phyloP scores from a whole-genome alignment of 768 basidiomycete genomes.

The Lentinula sp. region DNA sequence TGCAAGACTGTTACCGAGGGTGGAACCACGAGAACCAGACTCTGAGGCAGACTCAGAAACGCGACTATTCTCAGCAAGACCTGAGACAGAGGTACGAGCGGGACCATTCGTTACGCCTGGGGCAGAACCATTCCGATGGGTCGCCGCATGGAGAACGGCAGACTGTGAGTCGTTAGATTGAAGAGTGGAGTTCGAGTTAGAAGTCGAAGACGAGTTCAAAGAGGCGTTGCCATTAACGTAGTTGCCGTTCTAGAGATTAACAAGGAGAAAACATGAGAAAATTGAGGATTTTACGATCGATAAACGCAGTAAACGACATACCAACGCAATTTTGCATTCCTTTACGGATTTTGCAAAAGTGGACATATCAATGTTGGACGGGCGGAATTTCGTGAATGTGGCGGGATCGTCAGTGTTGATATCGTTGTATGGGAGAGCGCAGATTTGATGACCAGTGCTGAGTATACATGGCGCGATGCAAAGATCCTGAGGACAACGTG shows the following conservation, averaged over 20 bases:
- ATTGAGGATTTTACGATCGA: too few species aligned
- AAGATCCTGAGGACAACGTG: neutral
- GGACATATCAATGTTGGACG: neutral
- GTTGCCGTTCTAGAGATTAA: too few species aligned
- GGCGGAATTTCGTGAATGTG: neutral
- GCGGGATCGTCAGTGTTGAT: neutral
- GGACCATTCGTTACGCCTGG: neutral
- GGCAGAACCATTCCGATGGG: neutral
- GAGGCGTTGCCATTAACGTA: neutral
- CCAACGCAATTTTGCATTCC: neutral
- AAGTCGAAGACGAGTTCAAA: neutral
- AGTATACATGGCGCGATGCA: neutral
- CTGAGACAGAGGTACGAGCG: neutral
- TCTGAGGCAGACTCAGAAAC: neutral
- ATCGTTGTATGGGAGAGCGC: neutral
- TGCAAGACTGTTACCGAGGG: too few species aligned
- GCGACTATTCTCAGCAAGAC: neutral
- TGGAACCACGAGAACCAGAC: neutral
- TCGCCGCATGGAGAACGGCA: neutral
- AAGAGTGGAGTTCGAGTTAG: neutral
- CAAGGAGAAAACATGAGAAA: too few species aligned
- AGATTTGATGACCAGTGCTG: neutral
- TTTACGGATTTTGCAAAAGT: neutral
- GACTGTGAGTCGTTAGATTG: neutral
- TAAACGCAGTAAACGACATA: neutral